phyloP scores from a whole-genome alignment of 2,329 filamentous ascomycete species.

The Arthrocladium fulminans region DNA sequence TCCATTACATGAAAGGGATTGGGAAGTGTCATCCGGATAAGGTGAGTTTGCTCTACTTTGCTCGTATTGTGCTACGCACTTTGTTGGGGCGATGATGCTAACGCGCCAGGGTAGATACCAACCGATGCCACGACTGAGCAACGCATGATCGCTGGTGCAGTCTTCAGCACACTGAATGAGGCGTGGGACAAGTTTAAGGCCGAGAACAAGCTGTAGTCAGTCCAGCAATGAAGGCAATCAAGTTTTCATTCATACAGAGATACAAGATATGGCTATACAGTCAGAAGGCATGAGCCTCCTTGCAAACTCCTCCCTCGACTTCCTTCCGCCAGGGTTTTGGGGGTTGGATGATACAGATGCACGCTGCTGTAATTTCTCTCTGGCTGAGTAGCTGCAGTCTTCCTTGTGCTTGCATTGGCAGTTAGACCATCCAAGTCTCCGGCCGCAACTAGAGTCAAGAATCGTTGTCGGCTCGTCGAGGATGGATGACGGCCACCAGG shows the following conservation, averaged over 20 bases:
- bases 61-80: background rate
- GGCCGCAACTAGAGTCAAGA: no score
- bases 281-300: no score
- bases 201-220: slow-evolving; percentile 40
- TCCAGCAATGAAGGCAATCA: background rate
- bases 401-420: no score
- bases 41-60: slow-evolving; percentile 44
- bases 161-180: slow-evolving; percentile 57
- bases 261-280: background rate
- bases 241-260: background rate
- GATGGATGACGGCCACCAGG: no score
- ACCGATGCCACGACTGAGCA: slow-evolving; percentile 58
- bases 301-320: background rate
- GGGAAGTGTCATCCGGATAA: slow-evolving; percentile 98
- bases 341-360: no score
- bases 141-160: slow-evolving; percentile 56
- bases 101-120: slow-evolving; percentile 41
- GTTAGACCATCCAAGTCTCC: no score
- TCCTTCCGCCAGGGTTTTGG: no score
- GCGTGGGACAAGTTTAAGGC: slow-evolving; percentile 61
- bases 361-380: no score
- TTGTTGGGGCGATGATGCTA: background rate
- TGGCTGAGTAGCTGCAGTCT: no score
- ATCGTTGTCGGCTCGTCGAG: no score
- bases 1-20: slow-evolving; percentile 98